A percentile compares a stretch with the other conserved stretches of the same genome.
These are phyloP conservation scores for Phytophthora citrophthora DNA, from an alignment of 352 stramenopile species.

Conservation along the genomic window DNA sequence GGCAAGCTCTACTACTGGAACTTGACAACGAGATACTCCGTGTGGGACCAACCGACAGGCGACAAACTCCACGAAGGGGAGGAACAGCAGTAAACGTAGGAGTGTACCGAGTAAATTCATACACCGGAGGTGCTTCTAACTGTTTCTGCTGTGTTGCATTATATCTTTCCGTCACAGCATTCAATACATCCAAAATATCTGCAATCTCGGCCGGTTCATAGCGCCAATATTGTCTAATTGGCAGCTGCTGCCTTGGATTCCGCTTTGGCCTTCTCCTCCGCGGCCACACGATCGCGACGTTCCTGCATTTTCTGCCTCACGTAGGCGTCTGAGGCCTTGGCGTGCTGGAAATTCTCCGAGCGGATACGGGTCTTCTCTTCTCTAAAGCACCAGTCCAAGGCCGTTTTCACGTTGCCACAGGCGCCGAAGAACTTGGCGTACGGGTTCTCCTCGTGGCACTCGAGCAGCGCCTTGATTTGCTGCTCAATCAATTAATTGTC, in stretches of 20 bases:
- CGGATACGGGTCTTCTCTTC: slow-evolving; percentile 71
- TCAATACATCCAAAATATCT: slow-evolving; percentile 21
- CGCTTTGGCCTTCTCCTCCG: slow-evolving; percentile 22
- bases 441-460: slow-evolving; percentile 81
- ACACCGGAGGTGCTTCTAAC: slow-evolving; percentile 13
- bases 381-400: slow-evolving; percentile 82
- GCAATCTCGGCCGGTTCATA: neutral
- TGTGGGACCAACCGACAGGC: slow-evolving; percentile 75
- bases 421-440: slow-evolving; percentile 79
- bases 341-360: slow-evolving; percentile 66
- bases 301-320: slow-evolving; percentile 84
- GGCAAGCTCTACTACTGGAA: slow-evolving; percentile 92
- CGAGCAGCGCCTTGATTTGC: slow-evolving; percentile 72
- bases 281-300: slow-evolving; percentile 52
- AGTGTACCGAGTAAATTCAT: neutral
- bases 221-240: slow-evolving; percentile 8
- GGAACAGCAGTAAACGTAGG: slow-evolving; percentile 34
- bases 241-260: slow-evolving; percentile 16
- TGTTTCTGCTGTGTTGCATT: slow-evolving; percentile 19
- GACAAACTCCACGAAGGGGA: slow-evolving; percentile 66
- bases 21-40: slow-evolving; percentile 78
- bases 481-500: slow-evolving; percentile 28
- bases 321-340: slow-evolving; percentile 70
- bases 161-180: slow-evolving; percentile 20
- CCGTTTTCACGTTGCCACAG: slow-evolving; percentile 76